Conservation (phyloP, 768 basidiomycete species). For the Boletus rubroflammeus region DNA sequence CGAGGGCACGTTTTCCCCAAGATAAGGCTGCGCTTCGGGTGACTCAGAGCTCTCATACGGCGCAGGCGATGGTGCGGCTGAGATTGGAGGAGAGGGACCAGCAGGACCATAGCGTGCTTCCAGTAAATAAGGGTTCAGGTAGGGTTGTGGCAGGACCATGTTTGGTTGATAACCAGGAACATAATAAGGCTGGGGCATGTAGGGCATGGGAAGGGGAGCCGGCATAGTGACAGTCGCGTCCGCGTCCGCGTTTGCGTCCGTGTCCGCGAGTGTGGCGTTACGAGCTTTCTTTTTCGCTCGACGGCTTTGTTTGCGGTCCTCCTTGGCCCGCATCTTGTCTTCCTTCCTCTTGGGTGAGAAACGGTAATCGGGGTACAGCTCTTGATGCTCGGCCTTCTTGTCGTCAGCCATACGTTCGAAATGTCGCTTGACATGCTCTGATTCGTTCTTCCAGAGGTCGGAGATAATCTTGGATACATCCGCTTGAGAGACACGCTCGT, state of each 20-base stretch:
- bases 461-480: slow-evolving; percentile 64
- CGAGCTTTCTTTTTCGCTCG: slow-evolving; percentile 20
- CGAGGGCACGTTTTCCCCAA: slow-evolving; percentile 9
- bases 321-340: slow-evolving; percentile 41
- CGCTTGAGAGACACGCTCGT: slow-evolving; percentile 47
- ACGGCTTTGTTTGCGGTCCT: slow-evolving; percentile 36
- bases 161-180: slow-evolving; percentile 2
- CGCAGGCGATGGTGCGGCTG: slow-evolving; percentile 47
- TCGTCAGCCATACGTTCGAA: slow-evolving; percentile 54
- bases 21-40: slow-evolving; percentile 5
- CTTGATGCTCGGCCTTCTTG: slow-evolving; percentile 49
- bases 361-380: slow-evolving; percentile 52
- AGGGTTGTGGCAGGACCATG: slow-evolving; percentile 16
- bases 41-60: slow-evolving; percentile 11
- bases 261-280: slow-evolving; percentile 14
- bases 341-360: slow-evolving; percentile 56
- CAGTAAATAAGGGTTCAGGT: slow-evolving; percentile 21
- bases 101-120: slow-evolving; percentile 31
- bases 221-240: not conserved
- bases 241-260: not conserved
- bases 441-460: slow-evolving; percentile 59
- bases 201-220: not conserved
- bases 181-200: not conserved
- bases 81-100: slow-evolving; percentile 53
- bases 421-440: slow-evolving; percentile 41